A percentile compares a stretch with the other conserved stretches of the same genome.
phyloP scores from a whole-genome alignment of 163 green algal species.

The Prototheca cutis region DNA sequence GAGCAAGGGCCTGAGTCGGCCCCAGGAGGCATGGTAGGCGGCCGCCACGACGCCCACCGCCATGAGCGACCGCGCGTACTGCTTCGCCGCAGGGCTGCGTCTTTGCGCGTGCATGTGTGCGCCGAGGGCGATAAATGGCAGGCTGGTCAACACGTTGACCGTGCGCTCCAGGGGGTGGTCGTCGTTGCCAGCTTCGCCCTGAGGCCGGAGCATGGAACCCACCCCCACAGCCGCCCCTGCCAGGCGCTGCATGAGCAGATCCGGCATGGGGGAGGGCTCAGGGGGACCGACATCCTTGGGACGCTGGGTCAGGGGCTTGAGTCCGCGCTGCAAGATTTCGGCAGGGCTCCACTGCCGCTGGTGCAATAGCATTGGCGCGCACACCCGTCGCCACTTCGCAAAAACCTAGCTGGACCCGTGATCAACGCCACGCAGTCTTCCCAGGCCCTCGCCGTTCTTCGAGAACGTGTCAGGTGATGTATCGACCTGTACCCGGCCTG shows the following conservation, averaged over 20 bases:
- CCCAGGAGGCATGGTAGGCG: conserved; percentile 37
- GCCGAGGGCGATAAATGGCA: conserved; percentile 46
- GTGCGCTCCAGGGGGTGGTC: conserved; percentile 23
- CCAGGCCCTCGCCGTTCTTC: no score
- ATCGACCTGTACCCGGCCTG: no score
- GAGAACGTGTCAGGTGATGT: no score
- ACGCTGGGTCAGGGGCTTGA: no score
- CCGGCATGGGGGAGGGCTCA: background rate
- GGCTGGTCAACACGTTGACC: conserved; percentile 43
- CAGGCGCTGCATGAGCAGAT: conserved; percentile 1
- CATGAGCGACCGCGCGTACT: conserved; percentile 34
- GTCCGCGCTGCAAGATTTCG: no score
- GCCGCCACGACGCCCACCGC: conserved; percentile 34
- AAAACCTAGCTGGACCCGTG: no score
- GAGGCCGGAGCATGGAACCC: conserved; percentile 16
- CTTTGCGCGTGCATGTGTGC: conserved; percentile 26
- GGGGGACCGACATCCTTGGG: no score
- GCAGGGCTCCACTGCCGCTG: no score
- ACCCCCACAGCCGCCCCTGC: conserved; percentile 6
- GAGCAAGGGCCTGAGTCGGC: conserved; percentile 17
- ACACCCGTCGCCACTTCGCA: no score
- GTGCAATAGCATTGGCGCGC: no score
- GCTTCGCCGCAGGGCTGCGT: conserved; percentile 14
- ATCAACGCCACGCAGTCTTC: no score
- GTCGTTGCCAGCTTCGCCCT: conserved; percentile 33